Evolutionary conservation across 495 filamentous ascomycete species (phyloP).

Genomic region (Aspergillus leporis): DNA sequence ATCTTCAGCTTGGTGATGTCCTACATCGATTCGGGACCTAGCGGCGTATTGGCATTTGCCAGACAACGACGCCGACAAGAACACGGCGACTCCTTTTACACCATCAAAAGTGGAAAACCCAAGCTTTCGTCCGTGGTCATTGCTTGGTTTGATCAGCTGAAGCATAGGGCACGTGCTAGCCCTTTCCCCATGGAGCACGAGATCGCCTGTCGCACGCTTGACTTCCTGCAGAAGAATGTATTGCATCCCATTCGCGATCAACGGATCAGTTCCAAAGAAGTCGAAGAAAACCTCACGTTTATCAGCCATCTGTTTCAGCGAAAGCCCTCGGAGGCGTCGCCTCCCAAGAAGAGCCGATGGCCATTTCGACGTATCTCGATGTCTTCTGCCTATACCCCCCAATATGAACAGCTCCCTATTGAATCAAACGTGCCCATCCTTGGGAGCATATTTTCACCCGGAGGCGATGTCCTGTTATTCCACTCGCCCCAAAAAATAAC

Average conservation of each 20-base stretch:
- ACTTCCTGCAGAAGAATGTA: conserved; percentile 16
- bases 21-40: conserved; percentile 15
- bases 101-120: conserved; percentile 2
- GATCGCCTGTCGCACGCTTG: conserved; percentile 12
- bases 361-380: not conserved
- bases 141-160: conserved; percentile 17
- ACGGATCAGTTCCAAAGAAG: conserved; percentile 6
- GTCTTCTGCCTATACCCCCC: not conserved
- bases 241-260: conserved; percentile 11
- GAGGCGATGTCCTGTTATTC: conserved; percentile 14
- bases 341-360: not conserved
- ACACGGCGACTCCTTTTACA: conserved; percentile 18
- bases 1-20: conserved; percentile 25
- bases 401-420: not conserved
- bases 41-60: conserved; percentile 8
- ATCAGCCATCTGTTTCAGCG: conserved; percentile 6
- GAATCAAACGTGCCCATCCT: not conserved
- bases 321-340: not conserved
- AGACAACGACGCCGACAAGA: conserved; percentile 3
- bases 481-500: conserved; percentile 11
- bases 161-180: not conserved
- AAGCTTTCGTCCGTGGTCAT: conserved; percentile 14
- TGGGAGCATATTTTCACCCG: conserved; percentile 15
- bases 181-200: conserved; percentile 2
- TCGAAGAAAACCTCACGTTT: conserved; percentile 8